Conservation (phyloP, 345 rosid genomes). For the Acer campestre region DNA sequence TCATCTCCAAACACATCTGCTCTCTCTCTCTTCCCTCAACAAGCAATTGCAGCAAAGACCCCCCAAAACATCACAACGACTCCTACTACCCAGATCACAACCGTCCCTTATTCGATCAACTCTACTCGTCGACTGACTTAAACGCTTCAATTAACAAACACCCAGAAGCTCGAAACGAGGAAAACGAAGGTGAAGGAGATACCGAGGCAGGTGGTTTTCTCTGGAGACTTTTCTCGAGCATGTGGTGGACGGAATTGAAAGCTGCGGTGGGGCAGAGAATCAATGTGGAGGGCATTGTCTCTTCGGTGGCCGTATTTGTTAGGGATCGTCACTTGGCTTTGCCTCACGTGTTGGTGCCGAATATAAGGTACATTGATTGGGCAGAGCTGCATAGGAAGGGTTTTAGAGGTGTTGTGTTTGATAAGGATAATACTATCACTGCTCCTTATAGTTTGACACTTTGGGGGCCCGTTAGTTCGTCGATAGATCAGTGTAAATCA, state of each 20-base stretch:
- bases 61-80: conserved; percentile 7
- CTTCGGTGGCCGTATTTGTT: conserved; percentile 53
- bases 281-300: conserved; percentile 80
- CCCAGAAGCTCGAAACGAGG: conserved; percentile 41
- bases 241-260: conserved; percentile 95
- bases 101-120: conserved; percentile 37
- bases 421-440: conserved; percentile 93
- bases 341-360: conserved; percentile 78
- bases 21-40: conserved; percentile 39
- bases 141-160: conserved; percentile 26
- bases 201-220: not conserved
- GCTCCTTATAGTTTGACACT: conserved; percentile 82
- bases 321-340: conserved; percentile 72
- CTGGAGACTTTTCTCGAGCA: conserved; percentile 57
- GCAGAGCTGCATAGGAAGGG: conserved; percentile 73
- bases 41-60: conserved; percentile 41
- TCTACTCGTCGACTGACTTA: conserved; percentile 37
- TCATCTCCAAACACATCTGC: conserved; percentile 24
- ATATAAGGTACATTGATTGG: conserved; percentile 85
- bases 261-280: conserved; percentile 90
- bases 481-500: conserved; percentile 75
- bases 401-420: conserved; percentile 91
- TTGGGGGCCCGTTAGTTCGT: conserved; percentile 65
- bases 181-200: conserved; percentile 22
- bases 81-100: conserved; percentile 29